Base-by-base conservation (phyloP, 1,284 basidiomycete genomes). In the Cystobasidium slooffiae region DNA sequence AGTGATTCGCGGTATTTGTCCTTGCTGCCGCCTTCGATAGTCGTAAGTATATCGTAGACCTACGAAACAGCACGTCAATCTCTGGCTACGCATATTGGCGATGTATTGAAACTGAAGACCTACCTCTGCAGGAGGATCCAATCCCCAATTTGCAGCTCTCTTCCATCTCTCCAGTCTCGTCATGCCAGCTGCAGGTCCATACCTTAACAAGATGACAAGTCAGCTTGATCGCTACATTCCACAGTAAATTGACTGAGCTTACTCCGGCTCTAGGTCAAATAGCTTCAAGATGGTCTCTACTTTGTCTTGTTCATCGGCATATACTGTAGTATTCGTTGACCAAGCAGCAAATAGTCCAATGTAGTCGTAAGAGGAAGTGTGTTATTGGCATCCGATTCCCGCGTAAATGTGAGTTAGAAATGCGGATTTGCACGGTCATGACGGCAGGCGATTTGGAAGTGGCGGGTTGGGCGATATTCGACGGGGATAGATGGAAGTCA, bases 61-160 rank as follows among this genome's bases (percentile, higher is more conserved):
- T 94, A 76, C 44, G 12, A 44, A 20, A 69, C 24, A 52, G 16
- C 9, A 18, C 43, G 2, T 39, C 10, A 47, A 24, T 39, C 9
- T 37, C 9, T 16, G 14, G 22, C 16, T 18, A 4, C 37, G 12
- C 12, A 39, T 1, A 59, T 7, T 16, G 22, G n/a, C n/a, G 16
- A 59, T 12, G 16, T 16, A 5, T 1, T 7, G 12, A 16, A 7
- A 14, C 22, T 59, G 39, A 20, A 52, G 46, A 83, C 87, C 75
- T 77, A 93, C 92, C 85, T 94, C 92, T 18, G 83, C 81, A 0
- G 95, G 94, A 18, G 95, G 95, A 68, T 91, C 86, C 24, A 97
- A 84, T 6, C 92, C 93, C 56, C 95, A 85, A 18, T 87, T 86
- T 58, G 90, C 81, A 0, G 95, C 95, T 51, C 95, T 86, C 79